Conservation (phyloP, 371 early-diverging fungal genomes). For the Mucor sp. region DNA sequence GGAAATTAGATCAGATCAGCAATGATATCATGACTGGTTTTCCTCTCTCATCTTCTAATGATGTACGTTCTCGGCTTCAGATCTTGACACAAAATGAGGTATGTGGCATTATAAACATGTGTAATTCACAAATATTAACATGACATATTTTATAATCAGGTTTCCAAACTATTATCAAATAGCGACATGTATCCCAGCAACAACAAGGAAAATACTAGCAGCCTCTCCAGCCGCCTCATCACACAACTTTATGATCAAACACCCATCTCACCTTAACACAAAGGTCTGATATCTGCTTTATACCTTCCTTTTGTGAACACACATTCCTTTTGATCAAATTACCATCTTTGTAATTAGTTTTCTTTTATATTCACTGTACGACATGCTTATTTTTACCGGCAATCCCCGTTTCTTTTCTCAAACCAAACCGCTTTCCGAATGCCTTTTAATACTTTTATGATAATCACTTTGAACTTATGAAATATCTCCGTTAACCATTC, state of each 20-base stretch:
- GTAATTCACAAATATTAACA: conserved; percentile 3
- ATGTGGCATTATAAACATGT: neutral
- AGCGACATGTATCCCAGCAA: conserved; percentile 24
- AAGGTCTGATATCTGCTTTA: neutral
- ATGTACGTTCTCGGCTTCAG: conserved; percentile 22
- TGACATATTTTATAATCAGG: neutral
- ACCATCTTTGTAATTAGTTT: conserved; percentile 10
- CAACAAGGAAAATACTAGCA: conserved; percentile 34
- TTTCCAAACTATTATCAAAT: conserved; percentile 17
- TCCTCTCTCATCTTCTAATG: conserved; percentile 11
- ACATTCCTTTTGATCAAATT: conserved; percentile 18
- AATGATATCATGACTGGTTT: conserved; percentile 19
- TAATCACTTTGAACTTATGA: neutral
- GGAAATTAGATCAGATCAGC: conserved; percentile 37
- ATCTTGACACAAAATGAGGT: conserved; percentile 27
- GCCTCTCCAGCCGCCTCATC: conserved; percentile 37
- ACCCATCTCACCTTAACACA: conserved; percentile 40
- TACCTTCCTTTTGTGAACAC: conserved; percentile 19
- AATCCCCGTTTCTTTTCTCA: conserved; percentile 19
- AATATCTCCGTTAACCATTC: neutral
- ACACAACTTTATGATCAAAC: conserved; percentile 42
- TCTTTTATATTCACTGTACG: conserved; percentile 13
- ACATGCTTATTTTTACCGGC: conserved; percentile 19
- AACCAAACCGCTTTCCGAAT: conserved; percentile 2
- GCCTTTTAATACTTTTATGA: neutral